Evolutionary conservation across 139 green algal genomes (phyloP).

Genomic region (Picochlorum sp.): DNA sequence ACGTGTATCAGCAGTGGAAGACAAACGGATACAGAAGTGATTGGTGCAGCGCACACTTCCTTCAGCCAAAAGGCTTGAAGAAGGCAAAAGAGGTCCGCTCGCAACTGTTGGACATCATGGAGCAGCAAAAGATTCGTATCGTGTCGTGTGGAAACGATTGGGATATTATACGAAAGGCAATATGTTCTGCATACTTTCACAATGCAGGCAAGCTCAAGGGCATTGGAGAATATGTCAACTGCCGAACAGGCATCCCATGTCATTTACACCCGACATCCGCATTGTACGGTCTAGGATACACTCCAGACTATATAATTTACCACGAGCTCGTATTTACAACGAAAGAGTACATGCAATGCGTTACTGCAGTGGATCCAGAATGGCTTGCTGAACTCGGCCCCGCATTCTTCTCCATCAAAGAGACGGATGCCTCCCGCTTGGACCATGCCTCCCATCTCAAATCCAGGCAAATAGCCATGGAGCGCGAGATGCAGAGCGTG

Average conservation of each 20-base stretch:
- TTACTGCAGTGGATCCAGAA: constrained; percentile 93
- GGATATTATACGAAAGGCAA: constrained; percentile 91
- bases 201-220: constrained; percentile 93
- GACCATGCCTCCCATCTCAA: constrained; percentile 50
- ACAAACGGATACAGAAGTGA: constrained; percentile 77
- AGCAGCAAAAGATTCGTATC: constrained; percentile 74
- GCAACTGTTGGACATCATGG: constrained; percentile 94
- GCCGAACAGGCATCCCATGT: constrained; percentile 71
- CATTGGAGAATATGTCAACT: constrained; percentile 89
- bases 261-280: constrained; percentile 84
- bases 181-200: constrained; percentile 95
- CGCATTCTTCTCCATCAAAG: constrained; percentile 98
- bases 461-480: constrained; percentile 68
- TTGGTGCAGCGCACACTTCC: constrained; percentile 91
- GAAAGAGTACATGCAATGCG: constrained; percentile 98
- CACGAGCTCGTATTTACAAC: constrained; percentile 94
- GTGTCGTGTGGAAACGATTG: constrained; percentile 69
- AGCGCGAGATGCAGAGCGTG: constrained; percentile 50
- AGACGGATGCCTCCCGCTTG: constrained; percentile 61
- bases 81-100: constrained; percentile 79
- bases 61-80: constrained; percentile 78
- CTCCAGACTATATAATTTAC: constrained; percentile 96
- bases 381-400: constrained; percentile 96
- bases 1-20: constrained; percentile 98
- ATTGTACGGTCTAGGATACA: constrained; percentile 93